Conservation (phyloP, 441 rosid species). For the Aleurites moluccanus region DNA sequence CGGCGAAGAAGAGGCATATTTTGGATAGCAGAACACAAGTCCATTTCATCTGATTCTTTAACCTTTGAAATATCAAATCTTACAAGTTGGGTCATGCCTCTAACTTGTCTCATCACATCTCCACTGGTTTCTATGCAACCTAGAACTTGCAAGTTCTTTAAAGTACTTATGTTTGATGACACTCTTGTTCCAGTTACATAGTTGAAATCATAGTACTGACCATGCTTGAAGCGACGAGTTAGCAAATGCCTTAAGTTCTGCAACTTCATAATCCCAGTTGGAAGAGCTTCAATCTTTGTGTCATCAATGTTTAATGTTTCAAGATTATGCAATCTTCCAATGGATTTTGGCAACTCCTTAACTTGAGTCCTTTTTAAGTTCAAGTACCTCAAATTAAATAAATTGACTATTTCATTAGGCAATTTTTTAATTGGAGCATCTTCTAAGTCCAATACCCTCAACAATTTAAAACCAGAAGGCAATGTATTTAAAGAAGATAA, state of each 20-base stretch:
- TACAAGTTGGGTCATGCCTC: conserved; percentile 6
- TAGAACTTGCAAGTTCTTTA: conserved; percentile 11
- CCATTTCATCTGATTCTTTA: neutral
- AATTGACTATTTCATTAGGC: neutral
- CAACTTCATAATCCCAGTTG: conserved; percentile 3
- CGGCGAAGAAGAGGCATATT: conserved; percentile 11
- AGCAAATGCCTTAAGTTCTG: neutral
- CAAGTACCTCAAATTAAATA: conserved; percentile 22
- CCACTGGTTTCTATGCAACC: conserved; percentile 2
- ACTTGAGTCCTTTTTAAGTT: conserved; percentile 16
- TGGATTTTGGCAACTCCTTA: conserved; percentile 11
- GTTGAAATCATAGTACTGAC: neutral
- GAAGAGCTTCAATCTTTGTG: conserved; percentile 12
- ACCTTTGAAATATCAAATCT: neutral
- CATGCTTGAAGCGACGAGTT: neutral
- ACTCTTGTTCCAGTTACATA: neutral
- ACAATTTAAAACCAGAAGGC: neutral
- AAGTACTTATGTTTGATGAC: neutral
- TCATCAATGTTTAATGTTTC: conserved; percentile 23
- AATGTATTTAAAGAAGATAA: neutral
- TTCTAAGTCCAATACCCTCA: conserved; percentile 24
- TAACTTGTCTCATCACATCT: neutral
- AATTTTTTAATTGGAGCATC: conserved; percentile 3
- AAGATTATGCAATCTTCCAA: neutral
- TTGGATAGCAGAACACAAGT: conserved; percentile 8